Percentiles rank a stretch among this genome's conserved stretches.
phyloP scores from a whole-genome alignment of 495 filamentous ascomycete species.

The Aspergillus asperescens region DNA sequence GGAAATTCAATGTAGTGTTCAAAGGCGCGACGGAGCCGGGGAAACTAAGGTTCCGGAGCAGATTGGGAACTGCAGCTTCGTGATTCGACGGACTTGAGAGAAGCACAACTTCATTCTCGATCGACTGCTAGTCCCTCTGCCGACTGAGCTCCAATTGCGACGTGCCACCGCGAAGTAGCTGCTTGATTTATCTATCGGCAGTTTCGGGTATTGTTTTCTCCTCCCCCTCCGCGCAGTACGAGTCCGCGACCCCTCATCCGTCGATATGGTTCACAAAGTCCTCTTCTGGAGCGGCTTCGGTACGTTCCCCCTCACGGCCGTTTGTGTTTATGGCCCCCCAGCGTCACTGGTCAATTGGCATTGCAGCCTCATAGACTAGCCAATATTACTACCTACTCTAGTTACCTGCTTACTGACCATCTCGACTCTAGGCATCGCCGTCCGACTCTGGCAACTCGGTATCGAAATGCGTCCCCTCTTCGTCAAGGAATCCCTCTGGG shows the following conservation, averaged over 20 bases:
- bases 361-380: neutral
- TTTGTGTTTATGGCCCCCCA: neutral
- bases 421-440: constrained; percentile 64
- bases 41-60: constrained; percentile 24
- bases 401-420: neutral
- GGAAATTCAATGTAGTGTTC: neutral
- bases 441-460: constrained; percentile 91
- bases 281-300: constrained; percentile 98
- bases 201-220: neutral
- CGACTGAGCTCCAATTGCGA: constrained; percentile 10
- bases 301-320: constrained; percentile 46
- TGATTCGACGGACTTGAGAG: constrained; percentile 31
- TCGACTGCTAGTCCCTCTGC: neutral
- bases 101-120: constrained; percentile 26
- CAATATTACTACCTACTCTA: neutral
- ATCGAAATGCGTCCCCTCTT: constrained; percentile 97
- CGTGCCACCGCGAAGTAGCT: constrained; percentile 1
- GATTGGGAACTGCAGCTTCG: constrained; percentile 38
- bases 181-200: neutral
- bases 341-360: neutral
- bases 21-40: constrained; percentile 11
- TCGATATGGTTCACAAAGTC: constrained; percentile 66
- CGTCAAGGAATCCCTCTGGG: constrained; percentile 70
- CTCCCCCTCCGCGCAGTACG: neutral
- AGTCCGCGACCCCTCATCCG: constrained; percentile 3